These are phyloP conservation scores for Saccharomyces pastorianus DNA, from an alignment of 1,139 yeast genomes.

Conservation along the genomic window DNA sequence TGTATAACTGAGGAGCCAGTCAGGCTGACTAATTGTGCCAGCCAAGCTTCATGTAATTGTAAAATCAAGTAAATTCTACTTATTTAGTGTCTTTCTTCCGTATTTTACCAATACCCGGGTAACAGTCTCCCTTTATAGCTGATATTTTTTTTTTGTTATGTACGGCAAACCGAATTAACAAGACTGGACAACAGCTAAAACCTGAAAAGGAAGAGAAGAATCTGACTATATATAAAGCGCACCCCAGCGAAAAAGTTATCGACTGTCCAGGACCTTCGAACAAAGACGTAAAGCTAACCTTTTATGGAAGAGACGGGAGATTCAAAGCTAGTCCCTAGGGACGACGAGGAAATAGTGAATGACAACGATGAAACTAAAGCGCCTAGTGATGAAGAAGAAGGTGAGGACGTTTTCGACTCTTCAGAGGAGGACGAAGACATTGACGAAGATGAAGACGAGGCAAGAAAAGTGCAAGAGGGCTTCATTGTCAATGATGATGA, in stretches of 20 bases:
- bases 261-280: not conserved
- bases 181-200: not conserved
- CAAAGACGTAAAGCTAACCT: not conserved
- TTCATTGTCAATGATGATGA: conserved; percentile 91
- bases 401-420: conserved; percentile 50
- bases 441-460: conserved; percentile 74
- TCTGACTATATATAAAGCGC: not conserved
- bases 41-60: too few relatives aligned
- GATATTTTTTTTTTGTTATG: not conserved
- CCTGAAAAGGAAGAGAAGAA: not conserved
- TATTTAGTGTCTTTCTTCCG: not conserved
- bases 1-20: too few relatives aligned
- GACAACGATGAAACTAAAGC: conserved; percentile 25
- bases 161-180: not conserved
- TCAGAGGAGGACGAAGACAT: conserved; percentile 72
- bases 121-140: not conserved
- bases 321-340: conserved; percentile 6
- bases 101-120: not conserved
- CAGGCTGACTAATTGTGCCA: too few relatives aligned
- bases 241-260: not conserved
- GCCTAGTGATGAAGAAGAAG: conserved; percentile 39
- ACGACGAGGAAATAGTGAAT: conserved; percentile 30
- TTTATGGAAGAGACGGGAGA: conserved; percentile 1
- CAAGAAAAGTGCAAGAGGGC: conserved; percentile 73
- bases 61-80: too few relatives aligned